These are phyloP conservation scores for Trichoderma citrinoviride DNA, from an alignment of 2,329 filamentous ascomycete species.

Conservation along the genomic window DNA sequence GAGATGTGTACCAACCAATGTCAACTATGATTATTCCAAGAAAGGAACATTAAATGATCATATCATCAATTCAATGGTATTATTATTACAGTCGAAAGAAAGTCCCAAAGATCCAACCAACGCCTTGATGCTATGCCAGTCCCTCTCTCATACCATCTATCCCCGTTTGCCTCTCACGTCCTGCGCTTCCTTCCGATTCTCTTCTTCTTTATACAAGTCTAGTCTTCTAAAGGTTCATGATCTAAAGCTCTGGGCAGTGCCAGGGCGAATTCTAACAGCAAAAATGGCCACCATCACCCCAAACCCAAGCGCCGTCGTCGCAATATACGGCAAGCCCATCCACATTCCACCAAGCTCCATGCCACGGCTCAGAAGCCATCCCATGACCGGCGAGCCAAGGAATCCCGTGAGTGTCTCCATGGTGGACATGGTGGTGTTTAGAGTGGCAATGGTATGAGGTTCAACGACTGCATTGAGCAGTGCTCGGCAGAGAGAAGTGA, in stretches of 20 bases:
- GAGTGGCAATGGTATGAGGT: slow-evolving; percentile 50
- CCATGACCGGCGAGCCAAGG: slow-evolving; percentile 46
- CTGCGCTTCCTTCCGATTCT: background rate
- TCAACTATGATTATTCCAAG: no score
- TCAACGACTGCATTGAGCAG: slow-evolving; percentile 54
- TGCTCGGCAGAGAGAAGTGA: slow-evolving; percentile 44
- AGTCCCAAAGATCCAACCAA: background rate
- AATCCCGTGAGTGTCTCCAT: slow-evolving; percentile 50
- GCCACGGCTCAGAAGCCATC: slow-evolving; percentile 46
- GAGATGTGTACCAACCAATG: no score
- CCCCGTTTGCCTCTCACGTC: background rate
- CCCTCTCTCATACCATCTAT: background rate
- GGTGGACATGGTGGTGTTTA: slow-evolving; percentile 53
- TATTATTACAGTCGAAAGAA: no score
- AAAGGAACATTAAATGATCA: no score
- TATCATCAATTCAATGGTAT: no score
- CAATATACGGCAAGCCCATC: slow-evolving; percentile 51
- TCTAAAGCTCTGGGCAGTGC: slow-evolving; percentile 21
- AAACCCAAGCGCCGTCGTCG: slow-evolving; percentile 35
- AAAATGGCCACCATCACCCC: slow-evolving; percentile 34
- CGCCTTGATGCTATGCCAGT: background rate
- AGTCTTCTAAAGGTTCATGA: background rate
- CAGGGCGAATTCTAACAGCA: slow-evolving; percentile 29
- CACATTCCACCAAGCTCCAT: slow-evolving; percentile 46
- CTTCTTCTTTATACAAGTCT: background rate